A percentile compares a stretch with the other conserved stretches of the same genome.
Conservation (phyloP, 179 eudicot species). For the Pouteria campechiana region DNA sequence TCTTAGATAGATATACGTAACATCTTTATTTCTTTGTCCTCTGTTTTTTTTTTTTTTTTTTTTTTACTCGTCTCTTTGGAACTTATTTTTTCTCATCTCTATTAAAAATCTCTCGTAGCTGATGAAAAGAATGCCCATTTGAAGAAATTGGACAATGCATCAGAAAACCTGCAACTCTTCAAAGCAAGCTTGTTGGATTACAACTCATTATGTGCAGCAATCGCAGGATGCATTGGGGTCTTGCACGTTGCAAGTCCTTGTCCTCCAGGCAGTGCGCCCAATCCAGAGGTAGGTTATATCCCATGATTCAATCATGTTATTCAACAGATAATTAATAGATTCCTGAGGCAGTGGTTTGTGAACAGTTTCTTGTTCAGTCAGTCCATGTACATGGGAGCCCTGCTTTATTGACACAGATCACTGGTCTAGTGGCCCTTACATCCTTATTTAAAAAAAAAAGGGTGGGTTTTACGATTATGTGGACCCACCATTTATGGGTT, state of each 20-base stretch:
- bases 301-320: too few species aligned
- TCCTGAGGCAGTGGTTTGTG: too few species aligned
- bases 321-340: too few species aligned
- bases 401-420: too few species aligned
- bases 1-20: conserved; percentile 19
- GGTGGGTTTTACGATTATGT: too few species aligned
- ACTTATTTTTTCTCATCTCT: not conserved
- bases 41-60: not conserved
- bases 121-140: conserved; percentile 59
- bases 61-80: not conserved
- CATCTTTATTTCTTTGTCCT: not conserved
- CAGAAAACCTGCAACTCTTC: conserved; percentile 52
- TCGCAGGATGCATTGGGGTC: conserved; percentile 61
- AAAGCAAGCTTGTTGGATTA: conserved; percentile 64
- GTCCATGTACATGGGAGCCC: too few species aligned
- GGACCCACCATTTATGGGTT: too few species aligned
- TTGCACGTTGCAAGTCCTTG: conserved; percentile 92
- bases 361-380: too few species aligned
- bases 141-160: conserved; percentile 46
- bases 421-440: too few species aligned
- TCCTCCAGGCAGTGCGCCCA: conserved; percentile 46
- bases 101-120: conserved; percentile 16
- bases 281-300: conserved; percentile 60
- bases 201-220: conserved; percentile 44
- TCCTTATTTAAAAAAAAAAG: too few species aligned